Percentiles rank a stretch among this genome's conserved stretches.
phyloP scores from a whole-genome alignment of 257 asterid species.

The Solanum bulbocastanum region DNA sequence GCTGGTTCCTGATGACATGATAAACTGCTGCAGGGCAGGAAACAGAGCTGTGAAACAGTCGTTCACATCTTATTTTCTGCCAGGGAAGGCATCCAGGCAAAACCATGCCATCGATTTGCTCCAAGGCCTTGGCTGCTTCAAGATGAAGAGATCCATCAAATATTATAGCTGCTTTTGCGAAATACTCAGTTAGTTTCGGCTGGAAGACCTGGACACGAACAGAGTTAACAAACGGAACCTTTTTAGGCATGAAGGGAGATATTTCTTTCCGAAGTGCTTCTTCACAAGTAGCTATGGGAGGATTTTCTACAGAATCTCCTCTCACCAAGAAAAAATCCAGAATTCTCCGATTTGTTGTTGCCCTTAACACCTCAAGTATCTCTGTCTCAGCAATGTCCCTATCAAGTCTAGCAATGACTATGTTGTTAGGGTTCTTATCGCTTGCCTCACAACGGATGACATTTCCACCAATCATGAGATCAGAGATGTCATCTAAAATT shows the following conservation, averaged over 20 bases:
- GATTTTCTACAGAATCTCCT: constrained; percentile 45
- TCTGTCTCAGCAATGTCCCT: constrained; percentile 54
- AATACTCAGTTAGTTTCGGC: constrained; percentile 45
- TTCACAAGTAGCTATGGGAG: constrained; percentile 48
- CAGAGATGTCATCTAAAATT: constrained; percentile 42
- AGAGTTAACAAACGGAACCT: constrained; percentile 32
- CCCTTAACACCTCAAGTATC: constrained; percentile 29
- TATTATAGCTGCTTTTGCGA: constrained; percentile 50
- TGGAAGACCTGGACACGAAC: constrained; percentile 63
- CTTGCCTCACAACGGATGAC: constrained; percentile 29
- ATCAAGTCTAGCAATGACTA: constrained; percentile 44
- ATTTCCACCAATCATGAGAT: constrained; percentile 34
- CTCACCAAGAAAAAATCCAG: constrained; percentile 46
- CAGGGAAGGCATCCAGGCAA: constrained; percentile 62
- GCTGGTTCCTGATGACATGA: constrained; percentile 42
- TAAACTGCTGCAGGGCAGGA: constrained; percentile 74
- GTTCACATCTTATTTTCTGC: constrained; percentile 83
- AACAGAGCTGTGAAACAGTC: constrained; percentile 61
- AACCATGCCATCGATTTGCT: constrained; percentile 64
- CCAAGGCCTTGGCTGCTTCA: constrained; percentile 91
- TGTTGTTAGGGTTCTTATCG: constrained; percentile 12
- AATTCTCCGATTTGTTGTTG: constrained; percentile 37
- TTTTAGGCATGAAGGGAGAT: constrained; percentile 72
- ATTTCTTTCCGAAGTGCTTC: constrained; percentile 64
- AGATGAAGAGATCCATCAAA: constrained; percentile 79